Conservation (phyloP, 306 rosid species). For the Quercus dentata region DNA sequence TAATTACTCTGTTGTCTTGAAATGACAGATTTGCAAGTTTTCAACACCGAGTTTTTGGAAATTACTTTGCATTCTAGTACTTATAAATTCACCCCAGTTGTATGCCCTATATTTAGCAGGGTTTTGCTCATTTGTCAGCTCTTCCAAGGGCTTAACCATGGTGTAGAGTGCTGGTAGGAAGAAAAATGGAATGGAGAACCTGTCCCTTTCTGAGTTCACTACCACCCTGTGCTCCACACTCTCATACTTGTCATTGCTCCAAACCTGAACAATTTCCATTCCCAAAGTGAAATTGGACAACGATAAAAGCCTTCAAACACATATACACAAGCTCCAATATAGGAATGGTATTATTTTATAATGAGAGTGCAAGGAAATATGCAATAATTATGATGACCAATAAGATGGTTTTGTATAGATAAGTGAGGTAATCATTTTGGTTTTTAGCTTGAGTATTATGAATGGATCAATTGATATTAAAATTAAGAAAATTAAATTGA, state of each 20-base stretch:
- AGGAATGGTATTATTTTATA: no score
- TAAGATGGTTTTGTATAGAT: no score
- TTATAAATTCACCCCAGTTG: conserved; percentile 30
- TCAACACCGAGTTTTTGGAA: conserved; percentile 43
- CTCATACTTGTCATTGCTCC: conserved; percentile 35
- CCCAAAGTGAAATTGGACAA: neutral
- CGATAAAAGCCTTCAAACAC: neutral
- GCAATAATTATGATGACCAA: no score
- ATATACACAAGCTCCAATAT: no score
- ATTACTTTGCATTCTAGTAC: conserved; percentile 29
- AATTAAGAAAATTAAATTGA: no score
- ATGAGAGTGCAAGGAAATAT: no score
- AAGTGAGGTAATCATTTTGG: conserved; percentile 18
- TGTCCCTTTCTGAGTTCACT: conserved; percentile 47
- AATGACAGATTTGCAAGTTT: conserved; percentile 41
- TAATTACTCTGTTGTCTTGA: conserved; percentile 10
- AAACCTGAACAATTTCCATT: neutral
- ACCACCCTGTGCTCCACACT: conserved; percentile 66
- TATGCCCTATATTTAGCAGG: no score
- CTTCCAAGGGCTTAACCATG: conserved; percentile 39
- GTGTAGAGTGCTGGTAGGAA: conserved; percentile 56
- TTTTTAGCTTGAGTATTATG: no score
- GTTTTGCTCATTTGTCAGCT: conserved; percentile 28
- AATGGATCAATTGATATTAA: no score
- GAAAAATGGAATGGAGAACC: conserved; percentile 54